phyloP scores from a whole-genome alignment of 2,329 filamentous ascomycete species.

The Teratosphaeria nubilosa region DNA sequence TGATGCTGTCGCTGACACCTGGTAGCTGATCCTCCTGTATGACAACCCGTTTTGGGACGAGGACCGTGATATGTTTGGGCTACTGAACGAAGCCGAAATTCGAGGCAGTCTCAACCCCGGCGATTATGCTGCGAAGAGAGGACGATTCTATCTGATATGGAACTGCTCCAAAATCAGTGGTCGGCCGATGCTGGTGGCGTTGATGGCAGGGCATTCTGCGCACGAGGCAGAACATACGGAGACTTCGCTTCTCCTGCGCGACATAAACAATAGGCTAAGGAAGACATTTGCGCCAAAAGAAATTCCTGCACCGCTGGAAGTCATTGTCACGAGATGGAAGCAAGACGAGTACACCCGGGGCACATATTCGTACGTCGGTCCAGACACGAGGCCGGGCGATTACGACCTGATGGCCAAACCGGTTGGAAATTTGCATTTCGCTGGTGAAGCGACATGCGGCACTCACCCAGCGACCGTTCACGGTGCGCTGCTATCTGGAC shows the following conservation, averaged over 20 bases:
- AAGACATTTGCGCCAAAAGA: slow-evolving; percentile 54
- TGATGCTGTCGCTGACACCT: slow-evolving; percentile 5
- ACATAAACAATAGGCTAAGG: slow-evolving; percentile 69
- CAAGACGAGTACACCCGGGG: slow-evolving; percentile 84
- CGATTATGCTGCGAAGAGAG: slow-evolving; percentile 68
- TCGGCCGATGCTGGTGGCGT: slow-evolving; percentile 70
- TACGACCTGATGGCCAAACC: slow-evolving; percentile 84
- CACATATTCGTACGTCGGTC: slow-evolving; percentile 89
- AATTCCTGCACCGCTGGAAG: slow-evolving; percentile 72
- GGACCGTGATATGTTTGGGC: slow-evolving; percentile 83
- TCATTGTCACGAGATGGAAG: slow-evolving; percentile 86
- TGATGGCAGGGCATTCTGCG: slow-evolving; percentile 93
- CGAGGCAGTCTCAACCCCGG: slow-evolving; percentile 63
- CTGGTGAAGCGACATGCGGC: slow-evolving; percentile 90
- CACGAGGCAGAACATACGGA: slow-evolving; percentile 71
- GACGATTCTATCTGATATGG: slow-evolving; percentile 97
- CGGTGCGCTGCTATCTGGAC: slow-evolving; percentile 85
- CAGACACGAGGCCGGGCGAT: slow-evolving; percentile 71
- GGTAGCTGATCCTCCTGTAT: slow-evolving; percentile 69
- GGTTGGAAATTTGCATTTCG: slow-evolving; percentile 84
- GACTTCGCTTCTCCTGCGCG: slow-evolving; percentile 65
- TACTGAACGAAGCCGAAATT: slow-evolving; percentile 64
- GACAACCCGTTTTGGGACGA: slow-evolving; percentile 84
- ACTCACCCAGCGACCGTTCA: slow-evolving; percentile 96
- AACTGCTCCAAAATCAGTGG: slow-evolving; percentile 87